Evolutionary conservation across 1,284 basidiomycete species (phyloP).

Genomic region (Gymnopus androsaceus): DNA sequence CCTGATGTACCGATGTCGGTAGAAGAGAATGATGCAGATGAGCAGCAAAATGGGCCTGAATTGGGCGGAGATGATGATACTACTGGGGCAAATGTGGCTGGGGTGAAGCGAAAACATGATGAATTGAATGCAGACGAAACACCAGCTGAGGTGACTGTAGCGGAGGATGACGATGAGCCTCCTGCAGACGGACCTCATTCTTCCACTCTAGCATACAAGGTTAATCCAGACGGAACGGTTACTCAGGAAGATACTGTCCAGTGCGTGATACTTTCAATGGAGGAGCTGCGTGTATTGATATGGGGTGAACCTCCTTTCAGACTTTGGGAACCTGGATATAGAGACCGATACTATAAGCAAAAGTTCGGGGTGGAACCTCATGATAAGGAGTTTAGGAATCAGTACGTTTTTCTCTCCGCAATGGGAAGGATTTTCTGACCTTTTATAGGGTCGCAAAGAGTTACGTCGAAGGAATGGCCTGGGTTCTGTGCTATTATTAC

Average conservation of each 20-base stretch:
- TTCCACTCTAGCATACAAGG: constrained; percentile 58
- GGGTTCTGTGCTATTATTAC: constrained; percentile 98
- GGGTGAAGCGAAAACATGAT: constrained; percentile 73
- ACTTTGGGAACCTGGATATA: constrained; percentile 94
- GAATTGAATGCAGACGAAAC: constrained; percentile 60
- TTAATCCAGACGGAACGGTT: constrained; percentile 85
- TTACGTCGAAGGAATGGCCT: constrained; percentile 94
- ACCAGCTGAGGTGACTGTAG: constrained; percentile 35
- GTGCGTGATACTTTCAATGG: constrained; percentile 47
- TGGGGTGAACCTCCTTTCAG: constrained; percentile 42
- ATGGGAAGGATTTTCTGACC: constrained; percentile 20
- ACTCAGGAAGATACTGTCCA: constrained; percentile 93
- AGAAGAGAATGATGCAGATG: neutral
- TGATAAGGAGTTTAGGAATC: constrained; percentile 74
- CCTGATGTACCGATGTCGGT: neutral
- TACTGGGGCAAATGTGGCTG: constrained; percentile 27
- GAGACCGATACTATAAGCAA: constrained; percentile 91
- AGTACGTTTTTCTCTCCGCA: constrained; percentile 47
- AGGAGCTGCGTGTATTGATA: constrained; percentile 13
- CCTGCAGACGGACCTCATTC: constrained; percentile 28
- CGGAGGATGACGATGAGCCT: constrained; percentile 40
- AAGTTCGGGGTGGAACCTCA: constrained; percentile 85
- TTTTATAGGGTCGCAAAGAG: constrained; percentile 68
- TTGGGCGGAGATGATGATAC: neutral
- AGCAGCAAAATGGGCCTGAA: neutral